Conservation (phyloP, 805 yeast genomes). For the Ogataea polymorpha region DNA sequence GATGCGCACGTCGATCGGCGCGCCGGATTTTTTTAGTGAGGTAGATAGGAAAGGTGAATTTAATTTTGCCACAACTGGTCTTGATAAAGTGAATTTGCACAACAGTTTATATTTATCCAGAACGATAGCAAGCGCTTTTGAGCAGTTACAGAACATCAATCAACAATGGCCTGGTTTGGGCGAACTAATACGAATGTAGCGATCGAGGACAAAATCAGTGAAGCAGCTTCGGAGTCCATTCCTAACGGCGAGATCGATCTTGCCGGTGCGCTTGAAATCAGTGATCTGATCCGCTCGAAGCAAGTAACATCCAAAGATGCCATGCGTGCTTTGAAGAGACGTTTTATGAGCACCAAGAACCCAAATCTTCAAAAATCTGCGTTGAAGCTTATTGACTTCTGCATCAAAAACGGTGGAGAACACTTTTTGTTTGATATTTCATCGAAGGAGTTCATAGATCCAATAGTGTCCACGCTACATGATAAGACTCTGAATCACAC, state of each 20-base stretch:
- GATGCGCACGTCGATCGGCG: conserved; percentile 11
- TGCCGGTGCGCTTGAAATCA: conserved; percentile 69
- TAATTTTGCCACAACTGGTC: conserved; percentile 6
- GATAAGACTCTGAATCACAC: conserved; percentile 37
- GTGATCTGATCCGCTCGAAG: conserved; percentile 82
- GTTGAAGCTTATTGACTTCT: conserved; percentile 74
- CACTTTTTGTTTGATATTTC: conserved; percentile 79
- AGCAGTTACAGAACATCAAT: not conserved
- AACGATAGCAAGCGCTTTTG: not conserved
- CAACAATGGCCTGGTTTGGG: conserved; percentile 50
- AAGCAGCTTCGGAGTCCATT: conserved; percentile 84
- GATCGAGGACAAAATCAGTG: conserved; percentile 61
- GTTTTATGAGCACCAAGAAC: conserved; percentile 57
- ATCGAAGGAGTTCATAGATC: conserved; percentile 82
- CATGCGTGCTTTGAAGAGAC: conserved; percentile 76
- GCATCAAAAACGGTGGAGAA: conserved; percentile 89
- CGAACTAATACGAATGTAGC: conserved; percentile 32
- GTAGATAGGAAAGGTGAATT: not conserved
- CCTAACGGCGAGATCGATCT: conserved; percentile 89
- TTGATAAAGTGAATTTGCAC: not conserved
- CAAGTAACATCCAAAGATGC: conserved; percentile 76
- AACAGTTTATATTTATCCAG: not conserved
- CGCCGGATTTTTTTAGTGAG: conserved; percentile 4
- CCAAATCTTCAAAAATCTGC: conserved; percentile 79
- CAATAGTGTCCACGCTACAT: conserved; percentile 49